These are phyloP conservation scores for Cyclotella cryptica DNA, from an alignment of 108 stramenopile species.

Conservation along the genomic window DNA sequence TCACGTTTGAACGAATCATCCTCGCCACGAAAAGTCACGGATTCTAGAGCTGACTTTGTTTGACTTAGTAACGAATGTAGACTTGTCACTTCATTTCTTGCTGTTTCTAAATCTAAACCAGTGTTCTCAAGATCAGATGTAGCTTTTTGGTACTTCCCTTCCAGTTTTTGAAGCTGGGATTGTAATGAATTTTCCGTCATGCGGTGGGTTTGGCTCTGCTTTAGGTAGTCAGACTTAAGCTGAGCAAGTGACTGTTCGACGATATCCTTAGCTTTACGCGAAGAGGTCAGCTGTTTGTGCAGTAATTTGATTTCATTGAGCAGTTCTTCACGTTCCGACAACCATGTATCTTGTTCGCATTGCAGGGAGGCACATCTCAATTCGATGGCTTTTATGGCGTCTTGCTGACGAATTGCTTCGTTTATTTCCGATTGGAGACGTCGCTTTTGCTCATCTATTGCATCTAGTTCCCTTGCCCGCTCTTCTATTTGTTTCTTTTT, in stretches of 20 bases:
- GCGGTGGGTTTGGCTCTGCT: background rate
- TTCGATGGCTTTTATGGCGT: conserved; percentile 34
- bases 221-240: conserved; percentile 2
- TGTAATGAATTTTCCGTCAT: conserved; percentile 12
- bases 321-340: conserved; percentile 16
- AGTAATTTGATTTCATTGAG: conserved; percentile 2
- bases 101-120: conserved; percentile 5
- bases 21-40: conserved; percentile 31
- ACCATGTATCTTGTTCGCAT: conserved; percentile 20
- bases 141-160: conserved; percentile 9
- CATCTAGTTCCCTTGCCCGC: conserved; percentile 26
- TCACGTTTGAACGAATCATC: too few relatives aligned
- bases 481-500: conserved; percentile 33
- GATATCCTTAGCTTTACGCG: background rate
- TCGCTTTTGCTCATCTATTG: conserved; percentile 30
- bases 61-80: conserved; percentile 43
- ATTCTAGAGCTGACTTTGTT: conserved; percentile 45
- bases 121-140: conserved; percentile 14
- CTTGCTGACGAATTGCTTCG: conserved; percentile 12
- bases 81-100: conserved; percentile 37
- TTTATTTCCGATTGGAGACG: conserved; percentile 27
- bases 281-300: conserved; percentile 4
- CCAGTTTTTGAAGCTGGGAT: conserved; percentile 12
- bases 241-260: conserved; percentile 1
- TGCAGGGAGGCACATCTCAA: conserved; percentile 14